phyloP scores from a whole-genome alignment of 192 early-diverging fungal species.

The Haplosporangium gracile region DNA sequence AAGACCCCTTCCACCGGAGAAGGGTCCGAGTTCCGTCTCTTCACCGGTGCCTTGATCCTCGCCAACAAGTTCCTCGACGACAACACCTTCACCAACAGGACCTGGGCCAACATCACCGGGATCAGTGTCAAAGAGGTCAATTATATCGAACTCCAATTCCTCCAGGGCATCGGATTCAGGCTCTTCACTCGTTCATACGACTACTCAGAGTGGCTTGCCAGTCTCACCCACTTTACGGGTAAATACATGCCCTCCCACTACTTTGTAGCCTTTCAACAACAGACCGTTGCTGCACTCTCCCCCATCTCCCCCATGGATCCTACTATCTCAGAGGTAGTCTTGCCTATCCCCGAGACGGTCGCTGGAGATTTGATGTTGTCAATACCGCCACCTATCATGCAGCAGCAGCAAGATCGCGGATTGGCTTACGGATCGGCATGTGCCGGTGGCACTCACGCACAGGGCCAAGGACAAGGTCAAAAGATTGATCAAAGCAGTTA shows the following conservation, averaged over 20 bases:
- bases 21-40: slow-evolving; percentile 68
- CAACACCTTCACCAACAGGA: slow-evolving; percentile 92
- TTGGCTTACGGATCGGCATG: neutral
- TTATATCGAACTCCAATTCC: slow-evolving; percentile 87
- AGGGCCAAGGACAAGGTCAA: neutral
- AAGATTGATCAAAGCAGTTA: slow-evolving; percentile 5
- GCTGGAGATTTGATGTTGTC: slow-evolving; percentile 1
- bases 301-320: slow-evolving; percentile 41
- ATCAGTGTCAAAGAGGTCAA: slow-evolving; percentile 86
- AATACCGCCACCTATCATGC: neutral
- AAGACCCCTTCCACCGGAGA: slow-evolving; percentile 61
- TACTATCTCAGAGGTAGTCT: neutral
- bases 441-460: neutral
- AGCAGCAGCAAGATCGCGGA: neutral
- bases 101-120: slow-evolving; percentile 87
- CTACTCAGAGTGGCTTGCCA: slow-evolving; percentile 77
- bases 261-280: slow-evolving; percentile 34
- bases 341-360: neutral
- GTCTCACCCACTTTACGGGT: slow-evolving; percentile 56
- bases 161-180: slow-evolving; percentile 78
- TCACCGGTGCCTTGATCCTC: slow-evolving; percentile 67
- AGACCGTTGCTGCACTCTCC: slow-evolving; percentile 36
- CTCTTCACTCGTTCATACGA: slow-evolving; percentile 77
- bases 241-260: slow-evolving; percentile 53
- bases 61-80: slow-evolving; percentile 89